A percentile compares a stretch with the other conserved stretches of the same genome.
phyloP scores from a whole-genome alignment of 768 basidiomycete genomes.

The Leucogyrophana mollusca region DNA sequence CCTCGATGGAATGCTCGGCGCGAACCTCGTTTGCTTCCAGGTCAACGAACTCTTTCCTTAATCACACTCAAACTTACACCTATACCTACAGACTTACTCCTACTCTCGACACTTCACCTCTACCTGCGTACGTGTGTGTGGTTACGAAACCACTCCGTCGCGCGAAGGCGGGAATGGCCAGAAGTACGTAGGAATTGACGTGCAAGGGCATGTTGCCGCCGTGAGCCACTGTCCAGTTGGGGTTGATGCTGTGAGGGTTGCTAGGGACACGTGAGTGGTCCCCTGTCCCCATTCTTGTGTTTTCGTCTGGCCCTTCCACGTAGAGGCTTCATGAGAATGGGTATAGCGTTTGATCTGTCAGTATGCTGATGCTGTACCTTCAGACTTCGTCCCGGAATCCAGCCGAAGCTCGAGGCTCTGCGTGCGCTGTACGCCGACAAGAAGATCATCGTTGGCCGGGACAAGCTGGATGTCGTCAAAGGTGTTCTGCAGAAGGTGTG shows the following conservation, averaged over 20 bases:
- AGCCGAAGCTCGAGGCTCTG: constrained; percentile 88
- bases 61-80: constrained; percentile 94
- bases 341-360: no score
- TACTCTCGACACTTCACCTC: constrained; percentile 94
- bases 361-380: background rate
- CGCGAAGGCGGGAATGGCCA: constrained; percentile 28
- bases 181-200: constrained; percentile 60
- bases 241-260: constrained; percentile 89
- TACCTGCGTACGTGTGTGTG: constrained; percentile 94
- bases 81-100: constrained; percentile 92
- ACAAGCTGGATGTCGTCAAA: constrained; percentile 98
- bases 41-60: constrained; percentile 33
- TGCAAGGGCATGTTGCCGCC: constrained; percentile 78
- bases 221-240: constrained; percentile 94
- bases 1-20: constrained; percentile 96
- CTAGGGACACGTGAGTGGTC: constrained; percentile 64
- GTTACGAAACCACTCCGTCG: constrained; percentile 74
- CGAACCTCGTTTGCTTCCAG: constrained; percentile 96
- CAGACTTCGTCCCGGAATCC: constrained; percentile 74
- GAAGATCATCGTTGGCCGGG: constrained; percentile 97
- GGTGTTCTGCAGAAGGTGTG: constrained; percentile 91
- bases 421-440: constrained; percentile 87
- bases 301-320: no score
- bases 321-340: background rate
- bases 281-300: background rate